A percentile compares a stretch with the other conserved stretches of the same genome.
Evolutionary conservation across 768 basidiomycete species (phyloP).

Genomic region (Calvatia gigantea): DNA sequence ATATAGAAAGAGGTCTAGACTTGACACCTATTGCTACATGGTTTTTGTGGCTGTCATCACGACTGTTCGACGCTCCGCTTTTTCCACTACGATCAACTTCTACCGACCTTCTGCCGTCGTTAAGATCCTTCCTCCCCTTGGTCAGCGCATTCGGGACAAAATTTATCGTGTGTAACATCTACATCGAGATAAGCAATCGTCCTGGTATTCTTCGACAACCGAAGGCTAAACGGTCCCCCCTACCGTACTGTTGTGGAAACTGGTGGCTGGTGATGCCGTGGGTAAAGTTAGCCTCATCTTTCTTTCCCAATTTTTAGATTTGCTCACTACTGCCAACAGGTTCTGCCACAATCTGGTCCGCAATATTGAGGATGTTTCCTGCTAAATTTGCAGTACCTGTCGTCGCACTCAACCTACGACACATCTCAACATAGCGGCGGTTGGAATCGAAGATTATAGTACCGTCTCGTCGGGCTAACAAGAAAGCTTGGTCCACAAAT

Average conservation of each 20-base stretch:
- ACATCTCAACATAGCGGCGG: conserved; percentile 4
- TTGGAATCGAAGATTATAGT: conserved; percentile 19
- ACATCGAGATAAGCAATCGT: background rate
- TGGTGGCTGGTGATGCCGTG: conserved; percentile 25
- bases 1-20: background rate
- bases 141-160: conserved; percentile 1
- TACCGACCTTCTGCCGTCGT: background rate
- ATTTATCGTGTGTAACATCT: conserved; percentile 7
- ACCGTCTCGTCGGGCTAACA: conserved; percentile 62
- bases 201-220: background rate
- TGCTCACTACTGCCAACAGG: conserved; percentile 79
- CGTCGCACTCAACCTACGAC: conserved; percentile 60
- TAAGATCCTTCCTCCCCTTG: background rate
- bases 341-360: conserved; percentile 50
- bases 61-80: background rate
- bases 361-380: conserved; percentile 57
- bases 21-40: conserved; percentile 1
- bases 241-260: conserved; percentile 66
- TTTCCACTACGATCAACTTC: background rate
- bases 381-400: conserved; percentile 70
- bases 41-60: background rate
- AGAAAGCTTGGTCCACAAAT: background rate
- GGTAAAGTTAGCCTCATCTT: conserved; percentile 17
- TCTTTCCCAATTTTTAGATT: no score
- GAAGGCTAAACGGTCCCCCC: conserved; percentile 23